Conservation (phyloP, 176 grass and related monocot genomes). For the Rhynchospora pubera region DNA sequence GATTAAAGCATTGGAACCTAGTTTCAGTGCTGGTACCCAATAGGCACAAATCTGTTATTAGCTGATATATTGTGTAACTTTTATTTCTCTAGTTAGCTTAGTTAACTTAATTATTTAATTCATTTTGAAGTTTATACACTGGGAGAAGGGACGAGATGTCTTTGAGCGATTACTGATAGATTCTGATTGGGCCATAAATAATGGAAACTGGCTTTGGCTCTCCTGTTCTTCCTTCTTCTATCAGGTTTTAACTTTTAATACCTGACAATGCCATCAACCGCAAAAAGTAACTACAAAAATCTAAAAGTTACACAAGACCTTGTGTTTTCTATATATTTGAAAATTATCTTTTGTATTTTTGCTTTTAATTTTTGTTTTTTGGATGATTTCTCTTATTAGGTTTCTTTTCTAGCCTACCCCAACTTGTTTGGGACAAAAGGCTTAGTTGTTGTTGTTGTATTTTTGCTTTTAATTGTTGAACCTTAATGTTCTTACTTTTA, state of each 20-base stretch:
- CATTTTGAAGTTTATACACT: constrained; percentile 74
- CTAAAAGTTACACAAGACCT: background rate
- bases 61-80: background rate
- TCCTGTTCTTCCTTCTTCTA: constrained; percentile 96
- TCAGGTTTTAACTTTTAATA: constrained; percentile 35
- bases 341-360: background rate
- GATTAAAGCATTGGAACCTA: background rate
- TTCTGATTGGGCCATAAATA: constrained; percentile 92
- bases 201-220: constrained; percentile 90
- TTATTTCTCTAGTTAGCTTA: background rate
- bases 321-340: background rate
- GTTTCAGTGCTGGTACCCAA: background rate
- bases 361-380: too few species aligned
- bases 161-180: constrained; percentile 86
- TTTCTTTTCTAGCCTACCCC: too few species aligned
- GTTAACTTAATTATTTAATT: background rate
- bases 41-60: background rate
- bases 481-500: background rate
- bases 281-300: background rate
- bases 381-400: too few species aligned
- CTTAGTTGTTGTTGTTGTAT: too few species aligned
- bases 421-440: too few species aligned
- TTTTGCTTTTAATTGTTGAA: background rate
- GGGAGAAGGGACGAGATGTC: constrained; percentile 87
- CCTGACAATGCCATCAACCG: background rate